phyloP scores from a whole-genome alignment of 176 grass and related monocot species.

The Chrysopogon serrulatus region DNA sequence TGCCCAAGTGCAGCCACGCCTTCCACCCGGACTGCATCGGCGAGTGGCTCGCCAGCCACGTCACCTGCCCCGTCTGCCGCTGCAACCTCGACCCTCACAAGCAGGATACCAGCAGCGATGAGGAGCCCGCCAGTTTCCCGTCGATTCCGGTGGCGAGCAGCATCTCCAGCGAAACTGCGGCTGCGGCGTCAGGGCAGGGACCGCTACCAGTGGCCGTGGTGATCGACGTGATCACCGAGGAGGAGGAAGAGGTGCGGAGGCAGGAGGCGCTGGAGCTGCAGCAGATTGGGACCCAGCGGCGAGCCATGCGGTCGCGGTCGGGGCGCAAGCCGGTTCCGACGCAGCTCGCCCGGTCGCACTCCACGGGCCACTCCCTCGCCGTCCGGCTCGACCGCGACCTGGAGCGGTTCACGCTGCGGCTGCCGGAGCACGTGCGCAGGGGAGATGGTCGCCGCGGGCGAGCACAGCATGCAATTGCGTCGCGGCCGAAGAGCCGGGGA shows the following conservation, averaged over 20 bases:
- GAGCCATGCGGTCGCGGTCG: constrained; percentile 49
- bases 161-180: constrained; percentile 12
- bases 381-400: constrained; percentile 30
- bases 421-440: constrained; percentile 62
- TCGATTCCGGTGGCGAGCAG: constrained; percentile 14
- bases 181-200: background rate
- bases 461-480: constrained; percentile 4
- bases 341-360: constrained; percentile 57
- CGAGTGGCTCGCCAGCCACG: constrained; percentile 67
- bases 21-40: constrained; percentile 86
- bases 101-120: constrained; percentile 31
- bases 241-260: constrained; percentile 21
- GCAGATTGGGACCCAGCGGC: constrained; percentile 57
- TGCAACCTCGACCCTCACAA: constrained; percentile 38
- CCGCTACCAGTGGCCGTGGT: constrained; percentile 6
- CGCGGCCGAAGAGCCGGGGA: constrained; percentile 23
- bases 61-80: constrained; percentile 73
- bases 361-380: constrained; percentile 58
- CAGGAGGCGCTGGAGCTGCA: constrained; percentile 59
- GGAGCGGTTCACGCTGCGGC: constrained; percentile 64
- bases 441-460: constrained; percentile 46
- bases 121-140: background rate
- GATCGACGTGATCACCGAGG: constrained; percentile 43
- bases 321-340: background rate
- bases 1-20: constrained; percentile 85